Conservation (phyloP, 495 filamentous ascomycete genomes). For the Astrocystis sublimbata region DNA sequence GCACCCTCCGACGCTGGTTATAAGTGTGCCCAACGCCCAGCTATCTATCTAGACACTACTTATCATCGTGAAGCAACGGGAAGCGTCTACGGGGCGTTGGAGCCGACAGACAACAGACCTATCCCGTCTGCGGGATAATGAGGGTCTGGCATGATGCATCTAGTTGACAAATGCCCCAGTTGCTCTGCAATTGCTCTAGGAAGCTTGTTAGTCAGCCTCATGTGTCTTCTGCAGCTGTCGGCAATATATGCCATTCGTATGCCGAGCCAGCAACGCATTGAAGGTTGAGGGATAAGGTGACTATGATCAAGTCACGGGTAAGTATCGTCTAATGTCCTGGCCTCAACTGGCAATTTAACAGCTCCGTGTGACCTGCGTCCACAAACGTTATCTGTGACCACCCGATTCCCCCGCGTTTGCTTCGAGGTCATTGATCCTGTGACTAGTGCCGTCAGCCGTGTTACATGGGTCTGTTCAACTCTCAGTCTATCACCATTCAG, state of each 20-base stretch:
- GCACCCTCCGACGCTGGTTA: too few species aligned
- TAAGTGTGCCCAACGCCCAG: slow-evolving; percentile 8
- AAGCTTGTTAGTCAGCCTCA: not conserved
- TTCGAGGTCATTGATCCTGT: not conserved
- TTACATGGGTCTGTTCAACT: not conserved
- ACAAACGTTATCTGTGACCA: not conserved
- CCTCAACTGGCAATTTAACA: not conserved
- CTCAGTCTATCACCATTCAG: not conserved
- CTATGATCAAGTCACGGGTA: not conserved
- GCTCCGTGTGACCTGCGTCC: not conserved
- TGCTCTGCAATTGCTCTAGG: not conserved
- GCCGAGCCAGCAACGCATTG: not conserved
- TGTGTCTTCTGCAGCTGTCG: slow-evolving; percentile 13
- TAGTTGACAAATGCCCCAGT: not conserved
- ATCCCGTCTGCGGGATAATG: too few species aligned
- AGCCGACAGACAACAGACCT: not conserved
- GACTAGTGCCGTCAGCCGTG: not conserved
- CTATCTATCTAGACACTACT: not conserved
- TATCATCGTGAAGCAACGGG: slow-evolving; percentile 6
- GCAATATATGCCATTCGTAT: slow-evolving; percentile 11
- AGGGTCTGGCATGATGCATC: not conserved
- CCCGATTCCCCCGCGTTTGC: not conserved
- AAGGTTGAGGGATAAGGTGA: not conserved
- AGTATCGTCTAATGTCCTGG: not conserved
- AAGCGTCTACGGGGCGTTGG: too few species aligned